Conservation (phyloP, 495 filamentous ascomycete genomes). For the Rhypophila decipiens region DNA sequence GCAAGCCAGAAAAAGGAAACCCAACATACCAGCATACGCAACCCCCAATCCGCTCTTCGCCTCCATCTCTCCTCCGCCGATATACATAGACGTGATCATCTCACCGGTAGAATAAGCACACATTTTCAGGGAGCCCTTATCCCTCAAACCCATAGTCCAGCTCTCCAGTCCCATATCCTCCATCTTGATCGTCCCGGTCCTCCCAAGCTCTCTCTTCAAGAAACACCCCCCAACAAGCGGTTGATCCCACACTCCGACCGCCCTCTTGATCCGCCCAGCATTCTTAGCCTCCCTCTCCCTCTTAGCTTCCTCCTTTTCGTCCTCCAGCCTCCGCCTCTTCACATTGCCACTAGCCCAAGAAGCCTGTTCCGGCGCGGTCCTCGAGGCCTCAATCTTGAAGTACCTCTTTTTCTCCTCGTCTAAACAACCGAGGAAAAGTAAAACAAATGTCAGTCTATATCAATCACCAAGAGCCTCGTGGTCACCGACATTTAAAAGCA, state of each 20-base stretch:
- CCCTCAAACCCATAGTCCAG: conserved; percentile 14
- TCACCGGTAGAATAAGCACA: background rate
- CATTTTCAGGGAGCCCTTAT: conserved; percentile 11
- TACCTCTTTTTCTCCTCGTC: conserved; percentile 40
- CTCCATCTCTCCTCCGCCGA: conserved; percentile 18
- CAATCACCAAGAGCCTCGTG: background rate
- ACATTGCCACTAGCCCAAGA: conserved; percentile 32
- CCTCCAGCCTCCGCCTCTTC: conserved; percentile 28
- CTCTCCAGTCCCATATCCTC: background rate
- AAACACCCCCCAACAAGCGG: conserved; percentile 8
- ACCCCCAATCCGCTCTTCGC: conserved; percentile 17
- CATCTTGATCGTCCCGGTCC: background rate
- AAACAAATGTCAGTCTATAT: background rate
- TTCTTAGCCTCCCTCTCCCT: conserved; percentile 3
- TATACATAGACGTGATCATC: conserved; percentile 14
- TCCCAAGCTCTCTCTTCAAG: conserved; percentile 9
- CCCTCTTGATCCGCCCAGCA: conserved; percentile 14
- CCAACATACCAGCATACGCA: conserved; percentile 24
- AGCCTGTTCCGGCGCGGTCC: conserved; percentile 25
- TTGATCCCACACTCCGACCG: conserved; percentile 2
- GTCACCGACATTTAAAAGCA: background rate
- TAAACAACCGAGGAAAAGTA: conserved; percentile 9
- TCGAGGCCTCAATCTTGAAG: conserved; percentile 37
- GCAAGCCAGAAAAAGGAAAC: background rate
- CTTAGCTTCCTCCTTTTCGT: conserved; percentile 2